phyloP scores from a whole-genome alignment of 805 yeast species.

The Candida quercuum region DNA sequence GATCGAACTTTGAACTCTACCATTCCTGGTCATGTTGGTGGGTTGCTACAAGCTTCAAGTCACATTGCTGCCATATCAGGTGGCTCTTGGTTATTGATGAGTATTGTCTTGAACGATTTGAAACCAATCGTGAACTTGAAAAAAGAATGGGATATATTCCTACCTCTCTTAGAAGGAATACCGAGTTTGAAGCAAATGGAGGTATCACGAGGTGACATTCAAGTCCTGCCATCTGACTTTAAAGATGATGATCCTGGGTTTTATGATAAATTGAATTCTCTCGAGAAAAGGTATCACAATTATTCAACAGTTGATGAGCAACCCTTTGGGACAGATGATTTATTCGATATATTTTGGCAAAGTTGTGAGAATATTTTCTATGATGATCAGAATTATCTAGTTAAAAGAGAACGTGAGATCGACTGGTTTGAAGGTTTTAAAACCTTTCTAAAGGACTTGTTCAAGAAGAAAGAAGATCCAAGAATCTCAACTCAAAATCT shows the following conservation, averaged over 20 bases:
- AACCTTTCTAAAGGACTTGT: conserved; percentile 20
- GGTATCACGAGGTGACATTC: conserved; percentile 24
- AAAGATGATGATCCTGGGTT: conserved; percentile 18
- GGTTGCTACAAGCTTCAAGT: conserved; percentile 63
- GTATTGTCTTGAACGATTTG: conserved; percentile 33
- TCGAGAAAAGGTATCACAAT: conserved; percentile 9
- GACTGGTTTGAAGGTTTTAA: conserved; percentile 19
- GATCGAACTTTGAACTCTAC: conserved; percentile 56
- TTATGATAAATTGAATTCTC: conserved; percentile 18
- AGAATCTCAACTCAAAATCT: conserved; percentile 10
- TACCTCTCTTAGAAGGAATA: conserved; percentile 50
- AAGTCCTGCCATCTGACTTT: conserved; percentile 18
- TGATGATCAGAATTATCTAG: too few species aligned
- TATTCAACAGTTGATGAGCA: conserved; percentile 5
- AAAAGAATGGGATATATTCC: conserved; percentile 37
- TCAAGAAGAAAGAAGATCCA: conserved; percentile 20
- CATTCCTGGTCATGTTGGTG: conserved; percentile 56
- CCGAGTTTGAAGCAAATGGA: conserved; percentile 44
- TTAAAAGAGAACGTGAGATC: too few species aligned
- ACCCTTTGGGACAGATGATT: conserved; percentile 21
- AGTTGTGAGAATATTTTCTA: conserved; percentile 17
- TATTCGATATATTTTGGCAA: too few species aligned
- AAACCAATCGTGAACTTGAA: conserved; percentile 32
- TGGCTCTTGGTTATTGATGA: conserved; percentile 66
- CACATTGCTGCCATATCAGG: conserved; percentile 80